A percentile compares a stretch with the other conserved stretches of the same genome.
phyloP scores from a whole-genome alignment of 257 asterid species.

The Dorcoceras hygrometricum region DNA sequence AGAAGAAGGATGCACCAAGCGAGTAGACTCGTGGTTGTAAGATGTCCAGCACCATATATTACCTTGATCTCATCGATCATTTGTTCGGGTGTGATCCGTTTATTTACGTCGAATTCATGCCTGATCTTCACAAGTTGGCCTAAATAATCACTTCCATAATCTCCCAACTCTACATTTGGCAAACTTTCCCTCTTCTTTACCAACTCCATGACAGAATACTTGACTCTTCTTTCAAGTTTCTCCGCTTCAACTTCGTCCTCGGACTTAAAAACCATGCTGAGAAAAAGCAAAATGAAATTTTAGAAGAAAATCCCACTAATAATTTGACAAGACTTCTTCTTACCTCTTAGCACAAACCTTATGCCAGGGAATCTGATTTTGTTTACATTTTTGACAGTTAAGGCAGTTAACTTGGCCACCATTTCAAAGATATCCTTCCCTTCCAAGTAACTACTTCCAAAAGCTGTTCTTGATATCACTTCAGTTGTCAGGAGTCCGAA shows the following conservation, averaged over 20 bases:
- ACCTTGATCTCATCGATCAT: slow-evolving; percentile 55
- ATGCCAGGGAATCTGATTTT: slow-evolving; percentile 32
- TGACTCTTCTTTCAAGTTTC: slow-evolving; percentile 43
- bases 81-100: slow-evolving; percentile 40
- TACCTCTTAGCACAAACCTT: slow-evolving; percentile 19
- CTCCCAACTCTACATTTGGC: slow-evolving; percentile 19
- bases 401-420: slow-evolving; percentile 32
- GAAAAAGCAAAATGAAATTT: not conserved
- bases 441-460: slow-evolving; percentile 44
- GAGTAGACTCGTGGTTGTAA: slow-evolving; percentile 44
- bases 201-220: slow-evolving; percentile 43
- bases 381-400: slow-evolving; percentile 34
- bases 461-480: slow-evolving; percentile 54
- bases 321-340: not conserved
- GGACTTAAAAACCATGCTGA: slow-evolving; percentile 36
- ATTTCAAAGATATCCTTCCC: slow-evolving; percentile 47
- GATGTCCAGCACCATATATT: slow-evolving; percentile 50
- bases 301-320: not conserved
- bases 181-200: slow-evolving; percentile 37
- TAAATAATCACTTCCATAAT: slow-evolving; percentile 42
- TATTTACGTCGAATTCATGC: slow-evolving; percentile 32
- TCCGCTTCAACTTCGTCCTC: slow-evolving; percentile 59
- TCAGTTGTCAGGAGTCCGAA: slow-evolving; percentile 45
- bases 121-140: slow-evolving; percentile 46
- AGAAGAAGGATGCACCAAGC: slow-evolving; percentile 52